Conservation (phyloP, 2,329 filamentous ascomycete genomes). For the Diaporthe vexans region DNA sequence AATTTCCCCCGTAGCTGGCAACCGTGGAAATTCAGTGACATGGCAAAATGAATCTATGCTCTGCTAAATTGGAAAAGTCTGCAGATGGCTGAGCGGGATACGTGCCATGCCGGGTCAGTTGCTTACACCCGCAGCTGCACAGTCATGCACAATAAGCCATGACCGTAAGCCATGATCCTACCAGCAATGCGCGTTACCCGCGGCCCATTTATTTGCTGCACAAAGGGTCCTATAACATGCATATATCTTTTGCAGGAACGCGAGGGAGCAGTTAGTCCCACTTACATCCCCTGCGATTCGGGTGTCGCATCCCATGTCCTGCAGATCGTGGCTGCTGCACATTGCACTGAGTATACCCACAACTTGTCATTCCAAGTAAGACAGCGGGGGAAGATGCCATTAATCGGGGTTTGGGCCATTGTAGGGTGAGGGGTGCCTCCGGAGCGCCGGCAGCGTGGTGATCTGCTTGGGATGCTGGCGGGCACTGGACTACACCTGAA, state of each 20-base stretch:
- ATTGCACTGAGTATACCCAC: neutral
- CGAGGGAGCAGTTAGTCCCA: neutral
- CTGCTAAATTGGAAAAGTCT: neutral
- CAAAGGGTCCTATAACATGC: neutral
- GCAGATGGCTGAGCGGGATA: too few species aligned
- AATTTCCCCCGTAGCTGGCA: neutral
- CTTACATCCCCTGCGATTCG: neutral
- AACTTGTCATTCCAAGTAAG: slow-evolving; percentile 2
- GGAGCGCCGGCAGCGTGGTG: neutral
- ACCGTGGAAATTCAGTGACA: too few species aligned
- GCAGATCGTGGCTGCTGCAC: neutral
- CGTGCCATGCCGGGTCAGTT: neutral
- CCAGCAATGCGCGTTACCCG: neutral
- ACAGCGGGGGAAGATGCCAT: neutral
- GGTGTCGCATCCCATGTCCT: neutral
- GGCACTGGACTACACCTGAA: slow-evolving; percentile 3
- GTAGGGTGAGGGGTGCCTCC: neutral
- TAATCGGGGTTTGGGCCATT: neutral
- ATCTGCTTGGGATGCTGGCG: slow-evolving; percentile 13
- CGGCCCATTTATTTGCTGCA: neutral
- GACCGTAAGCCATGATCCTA: neutral
- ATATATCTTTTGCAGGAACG: neutral
- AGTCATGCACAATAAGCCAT: slow-evolving; percentile 18
- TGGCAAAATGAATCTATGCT: neutral
- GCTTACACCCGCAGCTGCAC: neutral